A percentile compares a stretch with the other conserved stretches of the same genome.
Evolutionary conservation across 306 rosid genomes (phyloP).

Genomic region (Citrullus amarus): DNA sequence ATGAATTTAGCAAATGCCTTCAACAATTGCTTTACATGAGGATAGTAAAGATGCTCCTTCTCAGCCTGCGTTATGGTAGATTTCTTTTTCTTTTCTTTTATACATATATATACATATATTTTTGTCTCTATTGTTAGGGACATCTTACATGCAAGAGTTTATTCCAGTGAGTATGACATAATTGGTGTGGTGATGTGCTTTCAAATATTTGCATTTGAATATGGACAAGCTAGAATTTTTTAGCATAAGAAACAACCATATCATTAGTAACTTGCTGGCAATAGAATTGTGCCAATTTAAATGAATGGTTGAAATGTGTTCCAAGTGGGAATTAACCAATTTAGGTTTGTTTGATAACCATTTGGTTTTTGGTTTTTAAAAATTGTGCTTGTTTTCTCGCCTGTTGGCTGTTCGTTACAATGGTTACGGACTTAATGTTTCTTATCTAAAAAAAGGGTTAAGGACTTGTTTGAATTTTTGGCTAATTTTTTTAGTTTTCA

Average conservation of each 20-base stretch:
- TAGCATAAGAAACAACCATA: neutral
- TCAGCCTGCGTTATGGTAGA: neutral
- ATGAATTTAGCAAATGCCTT: neutral
- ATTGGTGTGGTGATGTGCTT: neutral
- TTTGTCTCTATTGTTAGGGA: neutral
- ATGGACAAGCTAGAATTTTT: too few species aligned
- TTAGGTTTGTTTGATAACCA: neutral
- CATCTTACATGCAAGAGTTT: neutral
- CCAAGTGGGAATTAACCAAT: neutral
- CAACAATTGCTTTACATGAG: neutral
- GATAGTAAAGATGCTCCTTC: neutral
- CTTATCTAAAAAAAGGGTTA: too few species aligned
- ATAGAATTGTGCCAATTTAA: neutral
- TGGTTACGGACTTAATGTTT: too few species aligned
- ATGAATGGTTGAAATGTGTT: neutral
- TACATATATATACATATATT: too few species aligned
- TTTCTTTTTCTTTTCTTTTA: neutral
- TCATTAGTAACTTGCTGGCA: neutral
- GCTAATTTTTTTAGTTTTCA: too few species aligned
- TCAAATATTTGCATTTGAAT: neutral
- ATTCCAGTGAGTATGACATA: too few species aligned
- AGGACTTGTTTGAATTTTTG: too few species aligned
- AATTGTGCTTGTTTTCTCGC: neutral
- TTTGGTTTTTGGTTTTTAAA: neutral
- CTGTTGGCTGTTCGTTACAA: too few species aligned